Evolutionary conservation across 192 early-diverging fungal genomes (phyloP), one percentile per base, ranked within the genome.

Genomic region (Umbelopsis vinacea): DNA sequence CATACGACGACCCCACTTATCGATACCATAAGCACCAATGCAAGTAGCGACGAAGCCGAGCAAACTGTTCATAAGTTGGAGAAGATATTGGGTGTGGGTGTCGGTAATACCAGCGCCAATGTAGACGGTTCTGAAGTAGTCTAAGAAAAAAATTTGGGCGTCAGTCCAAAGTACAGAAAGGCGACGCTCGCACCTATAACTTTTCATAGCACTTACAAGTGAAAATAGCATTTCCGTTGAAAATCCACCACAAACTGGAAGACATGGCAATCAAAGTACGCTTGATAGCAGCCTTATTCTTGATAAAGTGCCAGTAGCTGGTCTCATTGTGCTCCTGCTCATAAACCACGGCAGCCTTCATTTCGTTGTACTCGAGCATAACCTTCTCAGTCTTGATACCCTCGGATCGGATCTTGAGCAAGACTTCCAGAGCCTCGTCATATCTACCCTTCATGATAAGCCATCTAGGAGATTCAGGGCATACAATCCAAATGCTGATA

Each of bases 401-500:
- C 19, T 69, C 71, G 22, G 89, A 81, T 23, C 94, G 89, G 73
- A 94, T 77, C 15, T 85, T 78, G 7, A 89, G 87, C 15, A 96
- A 73, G 2, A 93, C 91, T 10, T 60, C 23, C 10, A 85, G 85
- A 3, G 92, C 92, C 71, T 96, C 90, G 22, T 93, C 92, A 6
- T 78, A 52, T 33, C 87, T 84, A 55, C 81, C 88, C 35, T 89
- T 69, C 73, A 87, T 85, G 33, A 95, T 81, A 52, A 96, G 84
- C 94, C 95, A 96, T 71, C 95, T 92, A 12, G 95, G 93, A 5
- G 92, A 93, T 68, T 68, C 67, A 8, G 93, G 93, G 82, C 67
- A 68, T 12, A 68, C 40, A 26, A 68, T 43, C 40, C n/a, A 46
- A 10, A 68, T 68, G 7, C 38, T 23, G 19, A 68, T 8, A 46